These are phyloP conservation scores for Ceratocystis cubensis DNA, from an alignment of 2,329 filamentous ascomycete species.

Conservation along the genomic window DNA sequence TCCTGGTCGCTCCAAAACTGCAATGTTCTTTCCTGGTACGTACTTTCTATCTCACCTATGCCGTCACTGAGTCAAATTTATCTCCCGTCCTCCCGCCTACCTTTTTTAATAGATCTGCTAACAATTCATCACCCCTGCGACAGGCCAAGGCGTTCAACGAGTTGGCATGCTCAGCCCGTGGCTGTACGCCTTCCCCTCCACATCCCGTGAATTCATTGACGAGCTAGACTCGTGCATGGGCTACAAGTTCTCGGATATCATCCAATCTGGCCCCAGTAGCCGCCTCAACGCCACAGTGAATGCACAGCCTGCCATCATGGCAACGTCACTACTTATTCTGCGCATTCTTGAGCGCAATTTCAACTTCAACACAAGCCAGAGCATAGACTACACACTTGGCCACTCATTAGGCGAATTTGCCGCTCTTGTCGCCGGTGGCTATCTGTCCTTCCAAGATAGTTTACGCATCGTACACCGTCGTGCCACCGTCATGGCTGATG, in stretches of 20 bases:
- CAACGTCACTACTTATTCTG: constrained; percentile 79
- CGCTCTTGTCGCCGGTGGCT: constrained; percentile 72
- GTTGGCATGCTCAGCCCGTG: constrained; percentile 79
- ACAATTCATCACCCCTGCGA: neutral
- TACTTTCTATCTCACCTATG: neutral
- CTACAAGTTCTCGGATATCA: constrained; percentile 62
- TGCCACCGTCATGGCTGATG: constrained; percentile 71
- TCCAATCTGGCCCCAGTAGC: constrained; percentile 66
- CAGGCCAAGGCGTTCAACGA: constrained; percentile 78
- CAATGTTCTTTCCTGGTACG: constrained; percentile 48
- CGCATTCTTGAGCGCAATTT: constrained; percentile 79
- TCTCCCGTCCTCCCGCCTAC: neutral
- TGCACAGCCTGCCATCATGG: constrained; percentile 93
- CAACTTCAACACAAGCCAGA: constrained; percentile 55
- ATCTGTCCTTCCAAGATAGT: constrained; percentile 65
- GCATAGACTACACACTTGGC: constrained; percentile 72
- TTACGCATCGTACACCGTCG: constrained; percentile 63
- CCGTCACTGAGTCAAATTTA: neutral
- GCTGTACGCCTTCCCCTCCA: constrained; percentile 73
- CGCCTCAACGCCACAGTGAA: constrained; percentile 70
- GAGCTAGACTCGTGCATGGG: constrained; percentile 67
- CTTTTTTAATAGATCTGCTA: neutral
- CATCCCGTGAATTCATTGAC: constrained; percentile 62
- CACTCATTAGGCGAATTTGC: constrained; percentile 92
- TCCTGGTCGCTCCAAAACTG: constrained; percentile 33